Evolutionary conservation across 805 yeast species (phyloP), one percentile per base, ranked within the genome.

Genomic region (Wickerhamiella vanderwaltii): DNA sequence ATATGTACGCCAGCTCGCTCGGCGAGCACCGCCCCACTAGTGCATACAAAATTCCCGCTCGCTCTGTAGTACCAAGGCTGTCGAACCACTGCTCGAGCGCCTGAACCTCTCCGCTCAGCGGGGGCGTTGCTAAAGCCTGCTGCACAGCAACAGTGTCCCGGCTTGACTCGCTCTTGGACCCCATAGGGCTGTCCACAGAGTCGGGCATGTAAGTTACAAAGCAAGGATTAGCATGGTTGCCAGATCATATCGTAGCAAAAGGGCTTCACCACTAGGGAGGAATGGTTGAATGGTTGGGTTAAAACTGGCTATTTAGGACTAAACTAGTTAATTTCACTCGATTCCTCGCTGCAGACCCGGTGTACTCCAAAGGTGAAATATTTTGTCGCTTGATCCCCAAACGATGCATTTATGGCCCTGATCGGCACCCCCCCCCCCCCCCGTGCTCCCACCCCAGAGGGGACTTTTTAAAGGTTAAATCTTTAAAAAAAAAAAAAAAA

Each of bases 1-100:
- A 4, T 13, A 34, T 19, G 13, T 29, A 39, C 28, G 30, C 16
- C n/a, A 33, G 29, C 22, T 43, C 41, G 11, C 12, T 18, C 38
- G 45, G 49, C 13, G 48, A 25, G 25, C 52, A 47, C 28, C 50
- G 63, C 41, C 59, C 59, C 16, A 61, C 50, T 29, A 65, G 53
- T 9, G 67, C 49, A 37, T 57, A 51, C 37, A 64, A 47, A 7
- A 68, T 56, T 23, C 65, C 60, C 6, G 63, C 53, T 28, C 66
- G 61, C 47, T 65, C 69, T 19, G 54, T 55, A 25, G 56, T 55
- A 35, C 55, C 50, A 24, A 65, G 55, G 25, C 56, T 55, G 29
- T 60, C 56, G 48, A 62, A 65, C 69, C 69, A 65, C 39, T 56
- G 54, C 48, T 61, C 67, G 43, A 64, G 53, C 25, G 61, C 57